phyloP scores from a whole-genome alignment of 225 moss, liverwort and hornwort genomes.

The Pleurozium schreberi region DNA sequence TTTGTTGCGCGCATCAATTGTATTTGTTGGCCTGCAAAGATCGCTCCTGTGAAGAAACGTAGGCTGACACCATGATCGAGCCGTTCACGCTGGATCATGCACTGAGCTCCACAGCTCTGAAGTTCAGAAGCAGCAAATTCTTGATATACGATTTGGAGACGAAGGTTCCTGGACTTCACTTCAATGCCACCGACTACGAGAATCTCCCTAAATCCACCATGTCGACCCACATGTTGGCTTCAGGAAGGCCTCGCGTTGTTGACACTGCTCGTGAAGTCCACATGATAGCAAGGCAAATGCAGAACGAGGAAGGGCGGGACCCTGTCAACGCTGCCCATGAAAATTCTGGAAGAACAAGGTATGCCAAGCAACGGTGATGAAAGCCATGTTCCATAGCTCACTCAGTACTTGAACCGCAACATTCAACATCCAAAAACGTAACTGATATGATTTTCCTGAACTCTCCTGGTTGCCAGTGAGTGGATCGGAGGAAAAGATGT shows the following conservation, averaged over 20 bases:
- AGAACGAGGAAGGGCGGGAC: neutral
- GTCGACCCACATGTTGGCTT: no score
- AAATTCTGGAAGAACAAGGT: neutral
- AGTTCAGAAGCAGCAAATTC: neutral
- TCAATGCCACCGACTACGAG: neutral
- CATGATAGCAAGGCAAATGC: neutral
- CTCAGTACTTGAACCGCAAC: neutral
- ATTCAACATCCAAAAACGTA: neutral
- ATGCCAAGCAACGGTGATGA: neutral
- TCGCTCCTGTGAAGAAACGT: neutral
- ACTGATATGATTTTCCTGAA: neutral
- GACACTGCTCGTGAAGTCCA: neutral
- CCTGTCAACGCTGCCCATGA: neutral
- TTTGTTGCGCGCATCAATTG: neutral
- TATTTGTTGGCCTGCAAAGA: neutral
- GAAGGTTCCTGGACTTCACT: neutral
- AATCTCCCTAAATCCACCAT: neutral
- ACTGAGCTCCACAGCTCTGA: neutral
- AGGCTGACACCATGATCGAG: neutral
- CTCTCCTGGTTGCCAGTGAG: neutral
- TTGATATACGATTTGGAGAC: neutral
- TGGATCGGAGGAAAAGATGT: neutral
- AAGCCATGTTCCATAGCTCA: neutral
- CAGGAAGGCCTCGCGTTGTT: neutral
- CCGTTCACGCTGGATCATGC: neutral